Evolutionary conservation across 768 basidiomycete genomes (phyloP), one percentile per base, ranked within the genome.

Genomic region (Hygrophorus pudorinus): DNA sequence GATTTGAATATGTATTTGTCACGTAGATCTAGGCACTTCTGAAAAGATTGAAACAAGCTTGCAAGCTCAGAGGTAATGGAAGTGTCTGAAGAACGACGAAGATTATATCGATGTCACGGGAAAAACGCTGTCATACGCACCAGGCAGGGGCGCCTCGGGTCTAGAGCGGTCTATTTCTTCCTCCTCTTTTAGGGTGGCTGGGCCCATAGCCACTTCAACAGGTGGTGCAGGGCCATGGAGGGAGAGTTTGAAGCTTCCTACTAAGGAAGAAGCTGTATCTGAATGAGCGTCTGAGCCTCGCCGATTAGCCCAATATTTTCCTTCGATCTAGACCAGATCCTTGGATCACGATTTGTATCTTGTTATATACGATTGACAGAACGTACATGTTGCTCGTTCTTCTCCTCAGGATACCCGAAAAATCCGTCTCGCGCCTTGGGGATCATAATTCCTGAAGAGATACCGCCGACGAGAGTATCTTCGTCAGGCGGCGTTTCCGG

Each of bases 1-100:
- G 93, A 97, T 47, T 76, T 76, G 5, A 68, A 51, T 67, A 96
- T 92, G 67, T 97, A 99, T 64, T 97, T 98, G 67, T 98, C 94
- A 20, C 96, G 85, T 14, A 98, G 69, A 43, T 86, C 79, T 38
- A 98, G 78, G 57, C 94, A 98, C 56, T 71, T 78, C 47, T 84
- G 78, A 57, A 98, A 78, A 1, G 82, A 73, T 48, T 79, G 71
- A 48, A 85, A 79, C 11, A 90, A 68, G 6, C 68, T 62, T 59
- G 27, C 56, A 47, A 46, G 53, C 38, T 18, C 51, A 17, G 35
- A 27, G 12, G 31, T 8, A 20, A 58, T 44, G 17, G 51, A 50
- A 20, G 48, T 46, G 16, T 50, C 51, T 37, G 54, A 29, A 9
- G n/a, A 18, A 12, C 2, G 14, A n/a, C 20, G 18, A 8, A 37